Percentiles rank a stretch among this genome's conserved stretches.
Conservation (phyloP, 805 yeast genomes). For the Myxozyma neotropica region DNA sequence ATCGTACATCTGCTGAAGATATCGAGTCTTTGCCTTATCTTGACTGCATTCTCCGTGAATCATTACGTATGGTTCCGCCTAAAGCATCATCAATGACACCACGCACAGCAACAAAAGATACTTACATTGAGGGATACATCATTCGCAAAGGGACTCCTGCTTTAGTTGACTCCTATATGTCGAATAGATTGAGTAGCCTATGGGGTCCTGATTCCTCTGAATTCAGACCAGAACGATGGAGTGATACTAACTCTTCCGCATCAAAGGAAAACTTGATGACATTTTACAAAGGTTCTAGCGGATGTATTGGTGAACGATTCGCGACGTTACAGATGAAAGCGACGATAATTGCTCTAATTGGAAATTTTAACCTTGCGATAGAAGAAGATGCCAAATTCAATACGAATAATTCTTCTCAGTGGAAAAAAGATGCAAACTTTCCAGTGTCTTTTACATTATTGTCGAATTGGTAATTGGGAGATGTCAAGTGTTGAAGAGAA, state of each 20-base stretch:
- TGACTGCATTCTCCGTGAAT: background rate
- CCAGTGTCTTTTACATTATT: too few relatives aligned
- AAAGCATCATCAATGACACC: background rate
- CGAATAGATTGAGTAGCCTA: background rate
- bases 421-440: too few relatives aligned
- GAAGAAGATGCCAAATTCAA: too few relatives aligned
- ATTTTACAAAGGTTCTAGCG: background rate
- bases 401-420: too few relatives aligned
- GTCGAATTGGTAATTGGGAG: too few relatives aligned
- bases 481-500: too few relatives aligned
- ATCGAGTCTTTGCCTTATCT: background rate
- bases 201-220: slow-evolving; percentile 3
- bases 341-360: background rate
- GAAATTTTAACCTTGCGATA: background rate
- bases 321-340: background rate
- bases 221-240: slow-evolving; percentile 4
- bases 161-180: background rate
- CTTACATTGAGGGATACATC: background rate
- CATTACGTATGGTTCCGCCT: background rate
- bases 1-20: background rate
- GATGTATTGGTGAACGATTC: slow-evolving; percentile 3
- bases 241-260: background rate
- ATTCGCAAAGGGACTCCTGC: background rate
- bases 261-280: background rate
- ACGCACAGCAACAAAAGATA: background rate